Percentiles rank a stretch among this genome's conserved stretches.
Conservation (phyloP, 1,284 basidiomycete genomes). For the Lentinus polychrous region DNA sequence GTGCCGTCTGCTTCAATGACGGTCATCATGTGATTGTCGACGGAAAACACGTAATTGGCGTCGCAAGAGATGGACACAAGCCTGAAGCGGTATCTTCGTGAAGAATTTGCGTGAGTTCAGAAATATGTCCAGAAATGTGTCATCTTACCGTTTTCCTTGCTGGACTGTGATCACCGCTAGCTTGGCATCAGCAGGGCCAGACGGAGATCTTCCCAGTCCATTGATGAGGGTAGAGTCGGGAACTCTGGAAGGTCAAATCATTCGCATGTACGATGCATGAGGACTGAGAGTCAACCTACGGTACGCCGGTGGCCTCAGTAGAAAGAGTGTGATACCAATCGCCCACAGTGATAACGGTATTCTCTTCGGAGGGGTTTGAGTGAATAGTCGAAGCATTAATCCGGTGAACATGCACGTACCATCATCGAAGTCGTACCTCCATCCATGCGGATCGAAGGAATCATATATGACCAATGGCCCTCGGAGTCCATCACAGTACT, state of each 20-base stretch:
- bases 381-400: background rate
- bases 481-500: conserved; percentile 32
- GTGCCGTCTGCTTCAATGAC: conserved; percentile 49
- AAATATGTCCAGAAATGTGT: conserved; percentile 6
- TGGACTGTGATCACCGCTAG: conserved; percentile 23
- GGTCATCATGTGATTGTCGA: conserved; percentile 40
- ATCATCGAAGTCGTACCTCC: conserved; percentile 37
- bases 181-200: conserved; percentile 11
- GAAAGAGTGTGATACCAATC: conserved; percentile 22
- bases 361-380: conserved; percentile 11
- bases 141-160: conserved; percentile 25
- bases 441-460: conserved; percentile 29
- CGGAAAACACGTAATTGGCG: conserved; percentile 27
- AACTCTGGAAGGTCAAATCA: background rate
- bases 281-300: conserved; percentile 9
- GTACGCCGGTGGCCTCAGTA: background rate
- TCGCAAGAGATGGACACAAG: conserved; percentile 42
- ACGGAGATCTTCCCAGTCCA: conserved; percentile 29
- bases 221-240: conserved; percentile 42
- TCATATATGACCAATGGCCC: conserved; percentile 37
- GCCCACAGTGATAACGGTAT: conserved; percentile 20
- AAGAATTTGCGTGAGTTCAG: background rate
- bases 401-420: conserved; percentile 17
- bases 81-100: conserved; percentile 28
- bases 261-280: background rate